Percentiles rank a stretch among this genome's conserved stretches.
phyloP scores from a whole-genome alignment of 805 yeast species.

The Monosporozyma siamensis region DNA sequence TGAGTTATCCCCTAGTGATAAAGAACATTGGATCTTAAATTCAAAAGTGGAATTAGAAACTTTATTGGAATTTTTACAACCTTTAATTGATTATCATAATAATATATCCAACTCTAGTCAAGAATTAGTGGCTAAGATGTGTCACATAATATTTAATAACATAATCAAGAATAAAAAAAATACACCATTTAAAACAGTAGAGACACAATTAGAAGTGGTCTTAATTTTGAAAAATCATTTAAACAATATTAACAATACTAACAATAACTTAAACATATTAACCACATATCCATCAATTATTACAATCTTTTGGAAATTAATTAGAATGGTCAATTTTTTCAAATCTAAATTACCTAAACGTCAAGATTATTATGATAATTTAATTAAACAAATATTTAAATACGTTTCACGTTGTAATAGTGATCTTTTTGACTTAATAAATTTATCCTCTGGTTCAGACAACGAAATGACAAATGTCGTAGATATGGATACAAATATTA shows the following conservation, averaged over 20 bases:
- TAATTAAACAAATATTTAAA: slow-evolving; percentile 52
- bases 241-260: slow-evolving; percentile 8
- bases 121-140: slow-evolving; percentile 57
- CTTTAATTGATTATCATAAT: slow-evolving; percentile 12
- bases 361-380: slow-evolving; percentile 9
- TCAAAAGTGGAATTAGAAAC: slow-evolving; percentile 19
- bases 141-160: slow-evolving; percentile 48
- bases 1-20: not conserved
- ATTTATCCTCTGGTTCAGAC: not conserved
- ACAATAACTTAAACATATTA: slow-evolving; percentile 44
- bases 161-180: not conserved
- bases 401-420: slow-evolving; percentile 60
- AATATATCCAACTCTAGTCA: slow-evolving; percentile 30
- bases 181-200: slow-evolving; percentile 10
- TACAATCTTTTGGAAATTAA: slow-evolving; percentile 47
- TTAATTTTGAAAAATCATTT: slow-evolving; percentile 22
- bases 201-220: slow-evolving; percentile 32
- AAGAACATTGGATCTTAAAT: slow-evolving; percentile 7
- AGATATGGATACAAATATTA: slow-evolving; percentile 12
- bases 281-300: slow-evolving; percentile 73
- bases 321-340: slow-evolving; percentile 38
- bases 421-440: slow-evolving; percentile 41
- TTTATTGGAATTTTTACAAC: slow-evolving; percentile 16
- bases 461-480: not conserved
- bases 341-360: slow-evolving; percentile 14